Percentiles rank a stretch among this genome's conserved stretches.
phyloP scores from a whole-genome alignment of 2,329 filamentous ascomycete genomes.

The Pseudocercospora fuligena region DNA sequence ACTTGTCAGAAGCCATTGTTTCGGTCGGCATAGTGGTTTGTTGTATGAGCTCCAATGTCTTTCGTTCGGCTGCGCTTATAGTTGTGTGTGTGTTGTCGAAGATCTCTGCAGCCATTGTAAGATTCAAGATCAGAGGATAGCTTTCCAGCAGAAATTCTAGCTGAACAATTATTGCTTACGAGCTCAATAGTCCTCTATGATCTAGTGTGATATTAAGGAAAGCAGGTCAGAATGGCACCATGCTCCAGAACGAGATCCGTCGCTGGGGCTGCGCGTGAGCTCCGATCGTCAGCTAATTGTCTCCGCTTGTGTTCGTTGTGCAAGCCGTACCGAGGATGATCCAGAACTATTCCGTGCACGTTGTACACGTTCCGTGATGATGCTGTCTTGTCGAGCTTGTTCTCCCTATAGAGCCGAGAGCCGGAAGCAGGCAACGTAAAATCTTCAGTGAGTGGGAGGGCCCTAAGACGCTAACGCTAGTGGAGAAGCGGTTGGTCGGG shows the following conservation, averaged over 20 bases:
- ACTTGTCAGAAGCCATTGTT: constrained; percentile 9
- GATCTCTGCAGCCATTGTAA: constrained; percentile 1
- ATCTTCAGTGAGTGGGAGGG: not conserved
- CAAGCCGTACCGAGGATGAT: not conserved
- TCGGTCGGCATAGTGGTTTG: not conserved
- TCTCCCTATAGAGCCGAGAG: not conserved
- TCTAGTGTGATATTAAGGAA: not conserved
- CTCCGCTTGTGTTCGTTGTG: not conserved
- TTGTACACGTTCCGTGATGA: not conserved
- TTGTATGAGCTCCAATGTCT: not conserved
- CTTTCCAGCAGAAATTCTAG: not conserved
- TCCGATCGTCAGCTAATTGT: constrained; percentile 1
- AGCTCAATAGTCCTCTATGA: not conserved
- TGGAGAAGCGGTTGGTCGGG: constrained; percentile 1
- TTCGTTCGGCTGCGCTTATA: not conserved
- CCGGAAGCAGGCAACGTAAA: not conserved
- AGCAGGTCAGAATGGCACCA: not conserved
- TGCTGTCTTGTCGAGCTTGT: no score
- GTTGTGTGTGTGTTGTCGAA: not conserved
- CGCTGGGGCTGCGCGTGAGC: not conserved
- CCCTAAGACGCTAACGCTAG: not conserved
- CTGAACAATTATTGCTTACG: not conserved
- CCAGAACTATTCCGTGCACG: not conserved
- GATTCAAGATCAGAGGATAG: not conserved
- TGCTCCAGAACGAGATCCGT: not conserved